A percentile compares a stretch with the other conserved stretches of the same genome.
Conservation (phyloP, 2,329 filamentous ascomycete genomes). For the Reticulascus tulasneorum region DNA sequence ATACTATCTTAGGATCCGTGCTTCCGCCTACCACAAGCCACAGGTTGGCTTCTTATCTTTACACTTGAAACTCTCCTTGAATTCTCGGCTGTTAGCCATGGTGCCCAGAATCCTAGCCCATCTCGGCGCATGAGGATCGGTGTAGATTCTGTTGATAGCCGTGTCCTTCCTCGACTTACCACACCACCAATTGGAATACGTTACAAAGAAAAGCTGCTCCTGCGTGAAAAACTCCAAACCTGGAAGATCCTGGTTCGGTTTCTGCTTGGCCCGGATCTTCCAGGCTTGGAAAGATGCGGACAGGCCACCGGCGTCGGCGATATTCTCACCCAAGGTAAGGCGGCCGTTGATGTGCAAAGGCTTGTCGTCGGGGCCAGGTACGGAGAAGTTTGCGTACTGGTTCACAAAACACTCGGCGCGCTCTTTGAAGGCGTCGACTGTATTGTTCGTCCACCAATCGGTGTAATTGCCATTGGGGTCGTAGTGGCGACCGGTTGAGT, state of each 20-base stretch:
- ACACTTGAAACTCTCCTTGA: constrained; percentile 65
- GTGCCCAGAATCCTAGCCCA: constrained; percentile 59
- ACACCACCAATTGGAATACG: constrained; percentile 64
- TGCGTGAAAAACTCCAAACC: constrained; percentile 60
- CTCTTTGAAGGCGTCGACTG: constrained; percentile 53
- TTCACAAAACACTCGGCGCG: constrained; percentile 62
- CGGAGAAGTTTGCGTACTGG: constrained; percentile 61
- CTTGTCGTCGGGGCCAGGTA: constrained; percentile 52
- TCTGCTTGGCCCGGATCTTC: constrained; percentile 52
- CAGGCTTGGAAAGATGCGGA: constrained; percentile 61
- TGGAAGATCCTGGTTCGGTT: constrained; percentile 51
- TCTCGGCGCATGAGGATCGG: constrained; percentile 62
- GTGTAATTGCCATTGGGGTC: constrained; percentile 62
- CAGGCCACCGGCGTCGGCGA: constrained; percentile 66
- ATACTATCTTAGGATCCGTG: not conserved
- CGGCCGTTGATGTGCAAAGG: constrained; percentile 59
- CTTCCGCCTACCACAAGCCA: constrained; percentile 10
- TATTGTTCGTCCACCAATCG: constrained; percentile 63
- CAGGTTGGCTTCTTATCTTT: constrained; percentile 41
- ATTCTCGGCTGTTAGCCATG: constrained; percentile 63
- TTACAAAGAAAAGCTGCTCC: constrained; percentile 67
- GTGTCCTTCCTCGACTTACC: constrained; percentile 57
- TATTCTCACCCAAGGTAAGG: constrained; percentile 65
- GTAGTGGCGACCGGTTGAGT: constrained; percentile 61
- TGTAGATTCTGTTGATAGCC: constrained; percentile 54